phyloP scores from a whole-genome alignment of 208 protist species.

The Acanthamoeba healyi region DNA sequence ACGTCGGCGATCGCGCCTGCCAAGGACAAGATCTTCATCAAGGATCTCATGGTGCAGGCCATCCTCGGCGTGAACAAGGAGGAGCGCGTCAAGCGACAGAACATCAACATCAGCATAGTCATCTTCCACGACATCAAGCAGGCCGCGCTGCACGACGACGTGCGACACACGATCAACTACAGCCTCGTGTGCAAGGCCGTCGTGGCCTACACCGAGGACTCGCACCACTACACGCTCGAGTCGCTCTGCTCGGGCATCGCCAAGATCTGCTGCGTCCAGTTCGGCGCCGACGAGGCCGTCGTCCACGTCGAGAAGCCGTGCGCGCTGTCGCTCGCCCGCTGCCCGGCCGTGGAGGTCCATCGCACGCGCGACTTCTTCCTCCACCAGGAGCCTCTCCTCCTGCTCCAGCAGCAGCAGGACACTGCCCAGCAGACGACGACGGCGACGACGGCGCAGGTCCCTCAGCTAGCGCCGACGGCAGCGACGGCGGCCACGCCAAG shows the following conservation, averaged over 20 bases:
- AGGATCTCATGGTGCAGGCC: conserved; percentile 81
- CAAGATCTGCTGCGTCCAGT: conserved; percentile 68
- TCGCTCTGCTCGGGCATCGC: conserved; percentile 77
- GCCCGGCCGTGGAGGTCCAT: conserved; percentile 78
- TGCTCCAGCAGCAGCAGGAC: not conserved
- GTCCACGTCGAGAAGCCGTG: conserved; percentile 80
- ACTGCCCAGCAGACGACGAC: not conserved
- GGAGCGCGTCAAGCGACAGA: conserved; percentile 81
- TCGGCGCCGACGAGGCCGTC: conserved; percentile 68
- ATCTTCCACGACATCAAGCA: conserved; percentile 78
- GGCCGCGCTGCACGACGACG: conserved; percentile 77
- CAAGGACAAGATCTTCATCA: conserved; percentile 81
- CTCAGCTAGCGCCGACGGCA: not conserved
- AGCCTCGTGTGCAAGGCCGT: conserved; percentile 80
- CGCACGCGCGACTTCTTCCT: conserved; percentile 78
- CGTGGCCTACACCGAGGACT: conserved; percentile 80
- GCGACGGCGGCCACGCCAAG: not conserved
- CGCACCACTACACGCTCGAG: conserved; percentile 83
- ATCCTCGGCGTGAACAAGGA: conserved; percentile 83
- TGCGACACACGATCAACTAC: conserved; percentile 81
- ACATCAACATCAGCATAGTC: conserved; percentile 78
- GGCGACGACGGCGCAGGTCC: not conserved
- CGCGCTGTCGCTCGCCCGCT: conserved; percentile 79
- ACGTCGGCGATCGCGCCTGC: too few relatives aligned
- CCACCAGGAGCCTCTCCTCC: not conserved